These are phyloP conservation scores for Acmispon strigosus DNA, from an alignment of 306 rosid genomes.

Conservation along the genomic window DNA sequence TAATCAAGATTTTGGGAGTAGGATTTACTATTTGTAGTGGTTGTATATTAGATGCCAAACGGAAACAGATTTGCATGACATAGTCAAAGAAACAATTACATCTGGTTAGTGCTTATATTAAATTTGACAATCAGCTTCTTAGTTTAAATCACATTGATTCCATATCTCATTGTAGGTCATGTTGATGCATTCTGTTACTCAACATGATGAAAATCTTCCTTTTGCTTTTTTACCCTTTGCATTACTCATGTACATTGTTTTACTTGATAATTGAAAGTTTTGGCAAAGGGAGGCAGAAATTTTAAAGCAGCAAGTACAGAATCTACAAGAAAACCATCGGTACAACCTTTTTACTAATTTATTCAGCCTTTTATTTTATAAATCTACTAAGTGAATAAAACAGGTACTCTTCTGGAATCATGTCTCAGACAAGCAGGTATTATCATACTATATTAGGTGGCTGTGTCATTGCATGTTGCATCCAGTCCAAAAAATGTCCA, in stretches of 20 bases:
- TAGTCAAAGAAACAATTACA: background rate
- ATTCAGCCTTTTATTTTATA: background rate
- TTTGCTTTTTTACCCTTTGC: background rate
- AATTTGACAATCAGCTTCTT: background rate
- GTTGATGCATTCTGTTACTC: background rate
- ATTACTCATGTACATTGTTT: background rate
- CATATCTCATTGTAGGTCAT: background rate
- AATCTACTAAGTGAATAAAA: background rate
- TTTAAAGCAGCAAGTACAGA: slow-evolving; percentile 72
- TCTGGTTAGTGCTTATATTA: background rate
- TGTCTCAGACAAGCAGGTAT: background rate
- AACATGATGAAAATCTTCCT: background rate
- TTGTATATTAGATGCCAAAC: background rate
- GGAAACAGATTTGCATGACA: background rate
- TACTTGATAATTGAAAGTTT: slow-evolving; percentile 43
- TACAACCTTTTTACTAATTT: slow-evolving; percentile 26
- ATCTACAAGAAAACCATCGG: slow-evolving; percentile 68
- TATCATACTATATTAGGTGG: background rate
- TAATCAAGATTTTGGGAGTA: too few relatives aligned
- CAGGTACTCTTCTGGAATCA: background rate
- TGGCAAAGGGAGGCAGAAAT: slow-evolving; percentile 75
- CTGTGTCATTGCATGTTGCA: slow-evolving; percentile 6
- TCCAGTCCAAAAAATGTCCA: slow-evolving; percentile 5
- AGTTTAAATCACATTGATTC: background rate
- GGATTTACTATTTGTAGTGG: background rate